Evolutionary conservation across 2,329 filamentous ascomycete genomes (phyloP), one percentile per base, ranked within the genome.

Genomic region (Truncatella angustata): DNA sequence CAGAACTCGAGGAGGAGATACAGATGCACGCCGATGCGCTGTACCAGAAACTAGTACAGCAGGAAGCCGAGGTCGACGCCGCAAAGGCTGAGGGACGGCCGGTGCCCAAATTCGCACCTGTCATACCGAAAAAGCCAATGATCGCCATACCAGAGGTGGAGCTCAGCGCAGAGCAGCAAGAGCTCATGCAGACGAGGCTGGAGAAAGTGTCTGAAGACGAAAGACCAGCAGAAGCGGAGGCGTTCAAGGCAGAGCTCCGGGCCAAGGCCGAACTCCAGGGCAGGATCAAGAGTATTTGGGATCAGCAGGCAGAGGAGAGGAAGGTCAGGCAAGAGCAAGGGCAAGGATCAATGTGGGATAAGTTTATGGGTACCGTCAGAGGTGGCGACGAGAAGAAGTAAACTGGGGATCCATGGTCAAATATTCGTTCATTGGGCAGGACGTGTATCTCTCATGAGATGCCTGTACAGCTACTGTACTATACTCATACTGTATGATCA

Each of bases 21-120:
- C 94, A 97, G 71, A 90, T 97, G 86, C 92, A 97, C 69, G 93
- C 93, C 54, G 94, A 99, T 73, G 84, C 83, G 57, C 78, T 99
- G 36, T 99, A 91, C 70, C 88, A 93, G 63, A 84, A 88, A 60
- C 91, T 97, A 86, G 71, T 96, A 34, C 80, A 84, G 55, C 91
- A 96, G 66, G 93, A 99, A 70, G 77, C 76, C 18, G 81, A 80
- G 56, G 84, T 89, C n/a, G 83, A 88, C 57, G 79, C 84, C 62
- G 88, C 87, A 32, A 85, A 85, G 68, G 75, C 78, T 50, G 79
- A 81, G 58, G 84, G 83, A 24, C 70, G 69, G n/a, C 76, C 80
- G 0, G 66, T 76, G 42, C 86, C 88, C 0, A 72, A 74, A 18
- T 85, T 89, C 62, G 74, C 82, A 43, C 77, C 83, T 6, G 67